Evolutionary conservation across 495 filamentous ascomycete genomes (phyloP).

Genomic region (Lophiostoma macrostomum): DNA sequence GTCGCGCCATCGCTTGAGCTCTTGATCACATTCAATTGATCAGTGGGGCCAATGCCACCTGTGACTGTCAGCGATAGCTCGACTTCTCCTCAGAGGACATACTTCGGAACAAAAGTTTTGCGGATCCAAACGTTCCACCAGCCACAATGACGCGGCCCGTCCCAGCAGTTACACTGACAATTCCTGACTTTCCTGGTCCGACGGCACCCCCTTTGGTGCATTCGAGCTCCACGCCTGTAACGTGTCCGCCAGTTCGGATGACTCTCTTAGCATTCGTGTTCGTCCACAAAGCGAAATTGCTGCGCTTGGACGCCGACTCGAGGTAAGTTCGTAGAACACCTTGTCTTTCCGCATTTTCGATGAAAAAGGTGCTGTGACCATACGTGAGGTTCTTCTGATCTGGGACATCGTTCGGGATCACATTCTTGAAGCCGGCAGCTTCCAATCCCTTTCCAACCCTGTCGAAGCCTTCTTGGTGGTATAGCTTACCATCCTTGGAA

Average conservation of each 20-base stretch:
- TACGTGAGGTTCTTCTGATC: conserved; percentile 66
- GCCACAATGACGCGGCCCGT: conserved; percentile 65
- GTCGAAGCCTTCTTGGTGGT: conserved; percentile 63
- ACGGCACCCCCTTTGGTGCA: conserved; percentile 12
- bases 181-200: conserved; percentile 53
- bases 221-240: conserved; percentile 64
- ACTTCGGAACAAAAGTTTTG: conserved; percentile 58
- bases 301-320: conserved; percentile 53
- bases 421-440: conserved; percentile 57
- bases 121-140: conserved; percentile 66
- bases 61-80: background rate
- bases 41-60: conserved; percentile 38
- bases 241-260: conserved; percentile 56
- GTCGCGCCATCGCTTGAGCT: conserved; percentile 30
- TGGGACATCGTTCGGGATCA: conserved; percentile 58
- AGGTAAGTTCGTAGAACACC: conserved; percentile 74
- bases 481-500: conserved; percentile 63
- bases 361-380: conserved; percentile 65
- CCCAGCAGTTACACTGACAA: conserved; percentile 55
- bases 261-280: conserved; percentile 64
- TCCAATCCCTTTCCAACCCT: conserved; percentile 58
- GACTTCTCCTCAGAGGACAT: background rate
- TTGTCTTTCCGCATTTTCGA: conserved; percentile 61
- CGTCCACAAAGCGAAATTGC: conserved; percentile 65
- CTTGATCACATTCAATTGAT: conserved; percentile 36